Evolutionary conservation across 768 basidiomycete genomes (phyloP).

Genomic region (Suillus discolor): DNA sequence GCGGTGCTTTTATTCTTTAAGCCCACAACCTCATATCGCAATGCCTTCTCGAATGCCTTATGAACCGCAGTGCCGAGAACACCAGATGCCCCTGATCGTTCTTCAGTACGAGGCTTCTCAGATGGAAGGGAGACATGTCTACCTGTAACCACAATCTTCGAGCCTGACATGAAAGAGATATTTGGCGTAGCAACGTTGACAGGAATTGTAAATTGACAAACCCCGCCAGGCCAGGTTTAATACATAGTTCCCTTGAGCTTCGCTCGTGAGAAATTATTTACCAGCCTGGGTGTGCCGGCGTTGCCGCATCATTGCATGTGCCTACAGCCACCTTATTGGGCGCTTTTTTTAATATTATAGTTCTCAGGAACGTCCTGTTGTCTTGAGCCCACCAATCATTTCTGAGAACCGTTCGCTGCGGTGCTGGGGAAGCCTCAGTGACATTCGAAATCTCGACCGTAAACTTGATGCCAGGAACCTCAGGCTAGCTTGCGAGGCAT

Average conservation of each 20-base stretch:
- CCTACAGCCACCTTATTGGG: neutral
- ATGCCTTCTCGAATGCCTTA: constrained; percentile 55
- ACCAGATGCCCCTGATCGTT: constrained; percentile 79
- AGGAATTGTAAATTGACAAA: neutral
- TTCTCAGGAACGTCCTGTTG: neutral
- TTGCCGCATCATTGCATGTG: neutral
- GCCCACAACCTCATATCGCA: constrained; percentile 52
- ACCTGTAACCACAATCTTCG: constrained; percentile 64
- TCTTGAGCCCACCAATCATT: neutral
- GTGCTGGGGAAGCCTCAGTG: neutral
- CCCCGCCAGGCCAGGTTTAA: neutral
- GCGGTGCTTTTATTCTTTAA: constrained; percentile 73
- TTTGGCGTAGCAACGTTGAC: neutral
- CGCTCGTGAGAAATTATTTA: neutral
- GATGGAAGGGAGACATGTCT: constrained; percentile 11
- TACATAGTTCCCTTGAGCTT: neutral
- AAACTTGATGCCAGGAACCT: neutral
- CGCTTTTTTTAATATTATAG: neutral
- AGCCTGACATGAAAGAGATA: constrained; percentile 3
- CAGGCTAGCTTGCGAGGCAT: neutral
- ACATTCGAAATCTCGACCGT: neutral
- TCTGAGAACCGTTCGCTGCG: neutral
- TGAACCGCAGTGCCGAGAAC: constrained; percentile 84
- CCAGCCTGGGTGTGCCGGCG: too few relatives aligned
- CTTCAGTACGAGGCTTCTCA: neutral